phyloP scores from a whole-genome alignment of 1,284 basidiomycete genomes.

The Ceratobasidium sp. region DNA sequence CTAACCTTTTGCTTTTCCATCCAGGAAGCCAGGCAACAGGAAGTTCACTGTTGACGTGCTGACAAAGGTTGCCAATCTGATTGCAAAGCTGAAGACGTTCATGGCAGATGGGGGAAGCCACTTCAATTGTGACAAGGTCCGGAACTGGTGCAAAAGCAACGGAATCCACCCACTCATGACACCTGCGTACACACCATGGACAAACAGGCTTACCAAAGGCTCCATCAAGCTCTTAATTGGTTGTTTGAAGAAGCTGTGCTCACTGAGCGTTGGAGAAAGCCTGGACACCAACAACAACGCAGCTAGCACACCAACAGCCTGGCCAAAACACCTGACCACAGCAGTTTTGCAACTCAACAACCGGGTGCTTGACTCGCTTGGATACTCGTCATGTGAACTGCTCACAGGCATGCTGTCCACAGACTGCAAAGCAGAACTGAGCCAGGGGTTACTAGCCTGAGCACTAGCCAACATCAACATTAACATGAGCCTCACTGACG shows the following conservation, averaged over 20 bases:
- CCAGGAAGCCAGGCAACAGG: constrained; percentile 49
- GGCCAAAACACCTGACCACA: constrained; percentile 43
- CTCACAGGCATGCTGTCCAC: constrained; percentile 32
- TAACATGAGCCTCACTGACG: no score
- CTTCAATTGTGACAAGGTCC: constrained; percentile 55
- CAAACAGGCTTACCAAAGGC: constrained; percentile 55
- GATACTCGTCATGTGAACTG: constrained; percentile 45
- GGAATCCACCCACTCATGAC: constrained; percentile 47
- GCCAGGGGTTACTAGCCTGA: no score
- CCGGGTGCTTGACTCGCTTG: constrained; percentile 37
- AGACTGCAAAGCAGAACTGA: background rate
- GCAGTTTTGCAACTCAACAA: constrained; percentile 41
- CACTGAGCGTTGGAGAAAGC: constrained; percentile 51
- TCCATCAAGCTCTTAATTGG: constrained; percentile 49
- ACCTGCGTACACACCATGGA: constrained; percentile 57
- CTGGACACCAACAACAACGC: background rate
- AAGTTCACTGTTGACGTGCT: constrained; percentile 50
- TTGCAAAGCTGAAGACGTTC: constrained; percentile 51
- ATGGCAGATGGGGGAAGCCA: constrained; percentile 57
- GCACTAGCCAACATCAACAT: no score
- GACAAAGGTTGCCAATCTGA: constrained; percentile 48
- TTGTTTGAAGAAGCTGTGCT: constrained; percentile 51
- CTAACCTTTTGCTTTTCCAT: constrained; percentile 5
- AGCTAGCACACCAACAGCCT: background rate
- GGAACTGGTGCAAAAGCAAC: constrained; percentile 48